Percentiles rank a stretch among this genome's conserved stretches.
Conservation (phyloP, 345 rosid genomes). For the Citrus unshiu region DNA sequence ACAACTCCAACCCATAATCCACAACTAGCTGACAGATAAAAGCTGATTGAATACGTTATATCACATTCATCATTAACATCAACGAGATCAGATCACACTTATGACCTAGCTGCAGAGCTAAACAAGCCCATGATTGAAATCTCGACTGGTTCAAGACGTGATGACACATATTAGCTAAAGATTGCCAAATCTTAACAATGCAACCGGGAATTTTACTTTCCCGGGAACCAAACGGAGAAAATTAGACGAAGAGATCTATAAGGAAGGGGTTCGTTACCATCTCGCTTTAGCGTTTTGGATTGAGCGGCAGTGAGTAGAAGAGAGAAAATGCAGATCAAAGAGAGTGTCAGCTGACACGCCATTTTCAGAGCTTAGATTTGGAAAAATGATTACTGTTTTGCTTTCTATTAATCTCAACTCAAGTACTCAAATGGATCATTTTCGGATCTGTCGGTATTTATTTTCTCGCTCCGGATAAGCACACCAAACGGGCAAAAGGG, state of each 20-base stretch:
- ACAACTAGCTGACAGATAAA: background rate
- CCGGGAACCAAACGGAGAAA: background rate
- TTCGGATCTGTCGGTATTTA: background rate
- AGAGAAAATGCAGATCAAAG: conserved; percentile 29
- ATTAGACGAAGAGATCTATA: background rate
- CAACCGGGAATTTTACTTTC: background rate
- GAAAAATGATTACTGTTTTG: background rate
- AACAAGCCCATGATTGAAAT: background rate
- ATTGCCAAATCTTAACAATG: background rate
- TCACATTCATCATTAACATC: background rate
- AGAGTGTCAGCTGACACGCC: conserved; percentile 8
- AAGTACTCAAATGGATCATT: background rate
- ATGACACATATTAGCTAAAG: background rate
- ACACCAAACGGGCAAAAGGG: background rate
- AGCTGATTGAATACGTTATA: background rate
- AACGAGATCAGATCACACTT: background rate
- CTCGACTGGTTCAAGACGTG: background rate
- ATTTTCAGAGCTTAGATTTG: conserved; percentile 10
- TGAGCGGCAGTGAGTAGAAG: conserved; percentile 27
- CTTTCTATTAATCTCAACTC: background rate
- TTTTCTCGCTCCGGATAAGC: background rate
- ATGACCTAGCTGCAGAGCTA: background rate
- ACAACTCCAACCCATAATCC: background rate
- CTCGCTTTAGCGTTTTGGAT: conserved; percentile 73
- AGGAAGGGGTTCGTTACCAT: conserved; percentile 24